Evolutionary conservation across 345 rosid species (phyloP).

Genomic region (Leavenworthia alabamica): DNA sequence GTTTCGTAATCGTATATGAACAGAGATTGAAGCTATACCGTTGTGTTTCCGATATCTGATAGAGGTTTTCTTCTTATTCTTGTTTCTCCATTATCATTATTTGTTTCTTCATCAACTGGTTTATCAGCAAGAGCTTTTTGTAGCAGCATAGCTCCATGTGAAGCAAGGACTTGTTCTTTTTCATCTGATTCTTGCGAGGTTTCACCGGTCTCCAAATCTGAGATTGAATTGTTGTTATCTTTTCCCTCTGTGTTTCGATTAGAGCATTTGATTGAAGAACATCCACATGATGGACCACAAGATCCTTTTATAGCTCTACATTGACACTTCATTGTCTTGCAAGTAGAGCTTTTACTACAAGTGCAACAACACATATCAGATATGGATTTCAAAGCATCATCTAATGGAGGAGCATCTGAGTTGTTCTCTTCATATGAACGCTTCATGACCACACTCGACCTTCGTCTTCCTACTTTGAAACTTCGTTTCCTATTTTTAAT

Average conservation of each 20-base stretch:
- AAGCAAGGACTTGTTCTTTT: constrained; percentile 44
- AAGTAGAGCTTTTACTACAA: constrained; percentile 53
- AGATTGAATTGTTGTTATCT: constrained; percentile 24
- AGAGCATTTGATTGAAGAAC: constrained; percentile 52
- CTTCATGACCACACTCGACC: constrained; percentile 25
- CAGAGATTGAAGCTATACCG: constrained; percentile 25
- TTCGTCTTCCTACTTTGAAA: constrained; percentile 36
- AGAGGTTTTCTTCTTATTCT: constrained; percentile 57
- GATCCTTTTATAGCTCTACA: constrained; percentile 57
- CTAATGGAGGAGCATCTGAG: constrained; percentile 29
- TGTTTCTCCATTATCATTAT: constrained; percentile 36
- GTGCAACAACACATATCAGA: constrained; percentile 57
- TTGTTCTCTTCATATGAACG: constrained; percentile 27
- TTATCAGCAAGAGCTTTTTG: constrained; percentile 61
- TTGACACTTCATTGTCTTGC: constrained; percentile 78
- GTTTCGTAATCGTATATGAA: too few relatives aligned
- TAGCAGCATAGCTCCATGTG: constrained; percentile 76
- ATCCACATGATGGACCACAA: constrained; percentile 68
- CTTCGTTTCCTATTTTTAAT: constrained; percentile 35
- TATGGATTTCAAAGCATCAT: constrained; percentile 25
- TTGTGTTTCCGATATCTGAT: constrained; percentile 76
- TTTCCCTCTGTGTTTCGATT: constrained; percentile 38
- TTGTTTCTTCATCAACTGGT: constrained; percentile 32
- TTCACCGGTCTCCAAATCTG: constrained; percentile 11
- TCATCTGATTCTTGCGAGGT: constrained; percentile 31